Conservation (phyloP, 2,329 filamentous ascomycete genomes). For the Phialophora macrospora region DNA sequence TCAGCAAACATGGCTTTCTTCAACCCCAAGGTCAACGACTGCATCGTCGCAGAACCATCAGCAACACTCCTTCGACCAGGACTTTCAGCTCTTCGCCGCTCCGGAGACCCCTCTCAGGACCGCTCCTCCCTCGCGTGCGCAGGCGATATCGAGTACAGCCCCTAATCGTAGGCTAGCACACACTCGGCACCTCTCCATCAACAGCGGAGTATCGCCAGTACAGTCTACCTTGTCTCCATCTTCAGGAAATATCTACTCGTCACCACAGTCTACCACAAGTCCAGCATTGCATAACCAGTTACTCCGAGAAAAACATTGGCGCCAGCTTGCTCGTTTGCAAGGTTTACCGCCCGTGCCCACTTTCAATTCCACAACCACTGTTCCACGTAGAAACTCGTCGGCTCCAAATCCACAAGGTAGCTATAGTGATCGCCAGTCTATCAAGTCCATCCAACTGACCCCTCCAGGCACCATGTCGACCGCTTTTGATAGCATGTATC, state of each 20-base stretch:
- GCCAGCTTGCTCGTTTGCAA: conserved; percentile 37
- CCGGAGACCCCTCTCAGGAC: conserved; percentile 35
- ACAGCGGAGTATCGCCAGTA: conserved; percentile 37
- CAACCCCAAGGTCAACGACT: conserved; percentile 43
- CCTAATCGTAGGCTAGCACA: conserved; percentile 39
- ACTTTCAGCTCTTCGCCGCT: conserved; percentile 45
- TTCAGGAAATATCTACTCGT: conserved; percentile 34
- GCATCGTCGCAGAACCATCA: conserved; percentile 39
- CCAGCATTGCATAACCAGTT: conserved; percentile 37
- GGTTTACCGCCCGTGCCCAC: conserved; percentile 42
- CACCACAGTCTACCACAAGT: conserved; percentile 36
- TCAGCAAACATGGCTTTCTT: conserved; percentile 44
- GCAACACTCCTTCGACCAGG: conserved; percentile 40
- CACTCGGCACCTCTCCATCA: conserved; percentile 38
- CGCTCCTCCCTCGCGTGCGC: conserved; percentile 40
- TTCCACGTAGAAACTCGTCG: conserved; percentile 35
- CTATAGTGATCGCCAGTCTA: conserved; percentile 49
- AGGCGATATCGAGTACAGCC: conserved; percentile 43
- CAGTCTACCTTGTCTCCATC: conserved; percentile 36
- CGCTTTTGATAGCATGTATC: conserved; percentile 37
- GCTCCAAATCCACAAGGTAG: conserved; percentile 38
- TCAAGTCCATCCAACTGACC: conserved; percentile 42
- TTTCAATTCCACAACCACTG: conserved; percentile 39
- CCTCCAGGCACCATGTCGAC: conserved; percentile 32
- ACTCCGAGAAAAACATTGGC: conserved; percentile 36